Evolutionary conservation across 345 rosid genomes (phyloP).

Genomic region (Aquilaria sinensis): DNA sequence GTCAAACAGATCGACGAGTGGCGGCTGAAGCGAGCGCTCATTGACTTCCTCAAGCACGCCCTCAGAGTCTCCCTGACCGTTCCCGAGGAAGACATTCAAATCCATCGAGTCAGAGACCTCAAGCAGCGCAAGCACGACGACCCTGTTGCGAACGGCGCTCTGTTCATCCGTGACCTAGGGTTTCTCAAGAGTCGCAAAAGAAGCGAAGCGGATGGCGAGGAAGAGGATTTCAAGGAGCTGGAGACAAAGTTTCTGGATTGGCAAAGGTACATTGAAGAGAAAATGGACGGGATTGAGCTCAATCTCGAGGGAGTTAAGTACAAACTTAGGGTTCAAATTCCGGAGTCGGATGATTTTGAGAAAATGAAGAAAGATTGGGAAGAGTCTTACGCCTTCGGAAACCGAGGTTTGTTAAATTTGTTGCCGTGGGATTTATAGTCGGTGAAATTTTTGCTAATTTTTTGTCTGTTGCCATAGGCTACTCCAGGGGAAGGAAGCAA

Average conservation of each 20-base stretch:
- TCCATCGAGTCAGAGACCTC: constrained; percentile 61
- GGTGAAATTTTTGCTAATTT: background rate
- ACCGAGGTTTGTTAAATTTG: constrained; percentile 24
- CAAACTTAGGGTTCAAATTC: constrained; percentile 44
- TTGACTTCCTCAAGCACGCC: constrained; percentile 57
- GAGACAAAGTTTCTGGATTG: constrained; percentile 83
- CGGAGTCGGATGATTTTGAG: constrained; percentile 64
- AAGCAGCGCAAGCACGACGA: constrained; percentile 90
- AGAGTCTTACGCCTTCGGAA: constrained; percentile 63
- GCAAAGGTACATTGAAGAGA: constrained; percentile 56
- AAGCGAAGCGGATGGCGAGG: constrained; percentile 19
- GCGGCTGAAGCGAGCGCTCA: constrained; percentile 72
- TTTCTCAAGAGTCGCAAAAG: constrained; percentile 40
- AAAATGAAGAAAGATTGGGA: constrained; percentile 75
- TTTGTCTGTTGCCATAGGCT: constrained; percentile 29
- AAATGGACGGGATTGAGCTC: constrained; percentile 84
- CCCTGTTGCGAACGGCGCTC: constrained; percentile 65
- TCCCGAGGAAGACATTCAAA: constrained; percentile 58
- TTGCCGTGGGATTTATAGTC: background rate
- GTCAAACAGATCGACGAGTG: constrained; percentile 81
- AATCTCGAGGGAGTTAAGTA: constrained; percentile 78
- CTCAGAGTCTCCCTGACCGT: constrained; percentile 42
- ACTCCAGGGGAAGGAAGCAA: constrained; percentile 48
- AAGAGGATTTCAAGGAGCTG: constrained; percentile 32
- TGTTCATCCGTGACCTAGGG: constrained; percentile 72